Evolutionary conservation across 2,329 filamentous ascomycete species (phyloP).

Genomic region (Aspergillus arachidicola): DNA sequence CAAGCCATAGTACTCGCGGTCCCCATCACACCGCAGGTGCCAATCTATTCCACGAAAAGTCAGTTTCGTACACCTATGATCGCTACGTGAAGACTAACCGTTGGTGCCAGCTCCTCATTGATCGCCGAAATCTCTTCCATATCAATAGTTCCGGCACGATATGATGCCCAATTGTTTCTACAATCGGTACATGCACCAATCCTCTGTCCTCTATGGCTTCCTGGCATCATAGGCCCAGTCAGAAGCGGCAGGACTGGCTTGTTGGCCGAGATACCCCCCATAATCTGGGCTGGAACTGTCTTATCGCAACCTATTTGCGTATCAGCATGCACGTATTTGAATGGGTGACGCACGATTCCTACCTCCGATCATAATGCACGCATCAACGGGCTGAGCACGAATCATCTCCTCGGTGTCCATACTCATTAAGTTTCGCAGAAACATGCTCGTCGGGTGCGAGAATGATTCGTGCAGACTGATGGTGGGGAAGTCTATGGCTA

Average conservation of each 20-base stretch:
- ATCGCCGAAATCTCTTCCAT: conserved; percentile 71
- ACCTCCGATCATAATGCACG: conserved; percentile 69
- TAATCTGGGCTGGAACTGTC: conserved; percentile 72
- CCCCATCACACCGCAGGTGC: conserved; percentile 62
- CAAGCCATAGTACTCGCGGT: conserved; percentile 62
- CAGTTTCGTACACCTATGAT: not conserved
- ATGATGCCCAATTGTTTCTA: conserved; percentile 72
- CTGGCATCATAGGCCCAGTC: conserved; percentile 76
- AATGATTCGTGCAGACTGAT: conserved; percentile 73
- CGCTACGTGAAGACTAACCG: conserved; percentile 47
- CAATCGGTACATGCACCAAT: conserved; percentile 77
- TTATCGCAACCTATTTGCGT: conserved; percentile 67
- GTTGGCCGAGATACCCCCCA: conserved; percentile 75
- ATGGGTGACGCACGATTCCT: not conserved
- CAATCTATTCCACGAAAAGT: conserved; percentile 31
- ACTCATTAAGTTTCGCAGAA: conserved; percentile 72
- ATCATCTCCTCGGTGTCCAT: conserved; percentile 84
- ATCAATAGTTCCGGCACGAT: conserved; percentile 66
- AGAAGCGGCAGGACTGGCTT: conserved; percentile 70
- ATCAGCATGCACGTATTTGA: not conserved
- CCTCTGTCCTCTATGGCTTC: conserved; percentile 63
- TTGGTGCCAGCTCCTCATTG: conserved; percentile 74
- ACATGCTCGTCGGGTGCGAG: conserved; percentile 73
- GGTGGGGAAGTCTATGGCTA: conserved; percentile 73
- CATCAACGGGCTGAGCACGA: conserved; percentile 69